A percentile compares a stretch with the other conserved stretches of the same genome.
phyloP scores from a whole-genome alignment of 2,329 filamentous ascomycete species.

The Hirsutella minnesotensis region DNA sequence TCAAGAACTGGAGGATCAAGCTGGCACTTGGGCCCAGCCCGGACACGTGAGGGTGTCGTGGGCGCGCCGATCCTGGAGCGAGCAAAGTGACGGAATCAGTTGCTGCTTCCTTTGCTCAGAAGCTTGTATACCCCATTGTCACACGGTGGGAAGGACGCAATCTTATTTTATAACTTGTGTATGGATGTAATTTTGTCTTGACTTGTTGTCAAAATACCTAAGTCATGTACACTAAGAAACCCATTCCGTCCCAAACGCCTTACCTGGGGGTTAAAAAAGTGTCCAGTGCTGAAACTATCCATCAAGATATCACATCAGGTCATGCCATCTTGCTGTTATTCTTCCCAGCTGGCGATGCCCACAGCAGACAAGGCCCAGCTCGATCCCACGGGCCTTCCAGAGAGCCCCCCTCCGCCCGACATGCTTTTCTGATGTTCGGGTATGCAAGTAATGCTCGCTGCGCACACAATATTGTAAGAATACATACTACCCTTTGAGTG shows the following conservation, averaged over 20 bases:
- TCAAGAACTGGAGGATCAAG: slow-evolving; percentile 62
- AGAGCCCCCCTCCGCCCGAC: not conserved
- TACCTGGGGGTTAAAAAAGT: not conserved
- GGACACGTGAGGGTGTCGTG: slow-evolving; percentile 3
- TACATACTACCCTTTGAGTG: slow-evolving; percentile 7
- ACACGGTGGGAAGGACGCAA: not conserved
- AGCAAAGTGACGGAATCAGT: not conserved
- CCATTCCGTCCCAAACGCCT: slow-evolving; percentile 6
- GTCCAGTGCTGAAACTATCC: not conserved
- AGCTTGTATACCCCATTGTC: not conserved
- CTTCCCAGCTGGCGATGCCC: not conserved
- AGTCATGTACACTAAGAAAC: slow-evolving; percentile 6
- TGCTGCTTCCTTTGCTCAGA: not conserved
- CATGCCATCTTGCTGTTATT: slow-evolving; percentile 1
- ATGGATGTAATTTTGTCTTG: slow-evolving; percentile 2
- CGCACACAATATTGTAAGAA: slow-evolving; percentile 7
- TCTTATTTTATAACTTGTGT: not conserved
- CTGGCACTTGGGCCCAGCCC: slow-evolving; percentile 24
- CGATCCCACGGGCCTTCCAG: not conserved
- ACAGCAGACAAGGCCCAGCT: not conserved
- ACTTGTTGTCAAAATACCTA: slow-evolving; percentile 9
- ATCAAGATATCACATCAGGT: slow-evolving; percentile 2
- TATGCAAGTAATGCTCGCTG: slow-evolving; percentile 12
- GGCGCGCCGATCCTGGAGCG: not conserved
- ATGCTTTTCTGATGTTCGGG: slow-evolving; percentile 7